These are phyloP conservation scores for Debaryomycetaceae sp. DNA, from an alignment of 1,139 yeast genomes.

Conservation along the genomic window DNA sequence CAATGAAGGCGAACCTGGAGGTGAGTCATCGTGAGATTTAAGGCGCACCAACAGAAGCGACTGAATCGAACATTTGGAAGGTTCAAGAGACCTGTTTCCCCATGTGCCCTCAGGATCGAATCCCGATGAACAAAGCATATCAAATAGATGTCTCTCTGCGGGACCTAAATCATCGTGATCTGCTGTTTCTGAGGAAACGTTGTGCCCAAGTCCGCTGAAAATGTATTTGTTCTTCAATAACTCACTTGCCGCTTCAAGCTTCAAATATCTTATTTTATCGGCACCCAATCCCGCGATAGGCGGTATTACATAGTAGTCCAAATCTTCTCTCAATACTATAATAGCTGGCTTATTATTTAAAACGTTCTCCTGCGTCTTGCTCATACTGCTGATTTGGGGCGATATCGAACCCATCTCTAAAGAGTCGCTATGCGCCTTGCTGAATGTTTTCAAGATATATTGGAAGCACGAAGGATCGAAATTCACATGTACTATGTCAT, in stretches of 20 bases:
- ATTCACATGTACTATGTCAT: constrained; percentile 74
- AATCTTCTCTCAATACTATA: constrained; percentile 88
- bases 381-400: constrained; percentile 17
- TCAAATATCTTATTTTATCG: constrained; percentile 60
- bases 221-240: constrained; percentile 57
- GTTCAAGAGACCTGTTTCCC: constrained; percentile 88
- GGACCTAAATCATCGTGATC: constrained; percentile 63
- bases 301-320: constrained; percentile 90
- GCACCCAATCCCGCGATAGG: constrained; percentile 50
- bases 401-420: constrained; percentile 23
- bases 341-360: constrained; percentile 83
- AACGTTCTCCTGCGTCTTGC: constrained; percentile 38
- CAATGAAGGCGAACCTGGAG: constrained; percentile 48
- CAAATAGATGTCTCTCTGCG: constrained; percentile 92
- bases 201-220: constrained; percentile 67
- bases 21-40: constrained; percentile 32
- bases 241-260: constrained; percentile 56
- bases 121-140: constrained; percentile 93
- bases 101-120: constrained; percentile 65
- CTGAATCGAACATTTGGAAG: constrained; percentile 79
- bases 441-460: constrained; percentile 70
- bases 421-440: constrained; percentile 42
- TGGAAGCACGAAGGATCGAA: constrained; percentile 85
- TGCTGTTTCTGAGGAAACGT: constrained; percentile 21
- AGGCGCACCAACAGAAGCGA: constrained; percentile 80